Percentiles rank a stretch among this genome's conserved stretches.
These are phyloP conservation scores for Acrocalymma vagum DNA, from an alignment of 2,329 filamentous ascomycete genomes.

Conservation along the genomic window DNA sequence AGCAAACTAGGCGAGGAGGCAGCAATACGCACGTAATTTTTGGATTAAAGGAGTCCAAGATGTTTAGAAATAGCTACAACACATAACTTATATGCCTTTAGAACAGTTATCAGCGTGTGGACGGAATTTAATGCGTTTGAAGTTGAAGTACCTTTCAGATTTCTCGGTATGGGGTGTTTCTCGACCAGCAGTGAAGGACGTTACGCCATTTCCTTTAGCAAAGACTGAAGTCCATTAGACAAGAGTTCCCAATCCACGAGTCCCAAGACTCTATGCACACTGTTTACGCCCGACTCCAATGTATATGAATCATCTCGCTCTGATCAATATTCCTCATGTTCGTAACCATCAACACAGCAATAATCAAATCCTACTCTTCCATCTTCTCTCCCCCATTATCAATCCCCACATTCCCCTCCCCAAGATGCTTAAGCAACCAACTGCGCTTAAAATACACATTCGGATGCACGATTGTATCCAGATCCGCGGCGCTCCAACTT, in stretches of 20 bases:
- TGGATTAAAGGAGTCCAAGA: constrained; percentile 2
- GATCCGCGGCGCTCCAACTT: constrained; percentile 67
- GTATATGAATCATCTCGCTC: too few relatives aligned
- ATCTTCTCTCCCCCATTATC: constrained; percentile 39
- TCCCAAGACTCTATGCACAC: too few relatives aligned
- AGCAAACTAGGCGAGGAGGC: constrained; percentile 9
- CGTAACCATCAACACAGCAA: too few relatives aligned
- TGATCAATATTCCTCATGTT: too few relatives aligned
- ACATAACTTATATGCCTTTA: neutral
- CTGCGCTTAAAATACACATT: constrained; percentile 98
- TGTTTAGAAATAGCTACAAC: constrained; percentile 3
- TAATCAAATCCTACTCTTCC: constrained; percentile 38
- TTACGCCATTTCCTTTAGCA: too few relatives aligned
- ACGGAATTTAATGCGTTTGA: neutral
- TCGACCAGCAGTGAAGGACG: constrained; percentile 3
- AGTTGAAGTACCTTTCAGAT: constrained; percentile 2
- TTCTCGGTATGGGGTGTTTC: constrained; percentile 3
- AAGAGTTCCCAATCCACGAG: too few relatives aligned
- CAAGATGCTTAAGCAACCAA: constrained; percentile 85
- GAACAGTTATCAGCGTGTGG: neutral
- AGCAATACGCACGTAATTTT: constrained; percentile 4
- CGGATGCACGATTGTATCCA: constrained; percentile 96
- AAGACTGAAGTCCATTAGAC: too few relatives aligned
- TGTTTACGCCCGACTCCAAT: too few relatives aligned
- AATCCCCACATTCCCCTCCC: constrained; percentile 50